Evolutionary conservation across 2,329 filamentous ascomycete genomes (phyloP).

Genomic region (Diaporthe destruens): DNA sequence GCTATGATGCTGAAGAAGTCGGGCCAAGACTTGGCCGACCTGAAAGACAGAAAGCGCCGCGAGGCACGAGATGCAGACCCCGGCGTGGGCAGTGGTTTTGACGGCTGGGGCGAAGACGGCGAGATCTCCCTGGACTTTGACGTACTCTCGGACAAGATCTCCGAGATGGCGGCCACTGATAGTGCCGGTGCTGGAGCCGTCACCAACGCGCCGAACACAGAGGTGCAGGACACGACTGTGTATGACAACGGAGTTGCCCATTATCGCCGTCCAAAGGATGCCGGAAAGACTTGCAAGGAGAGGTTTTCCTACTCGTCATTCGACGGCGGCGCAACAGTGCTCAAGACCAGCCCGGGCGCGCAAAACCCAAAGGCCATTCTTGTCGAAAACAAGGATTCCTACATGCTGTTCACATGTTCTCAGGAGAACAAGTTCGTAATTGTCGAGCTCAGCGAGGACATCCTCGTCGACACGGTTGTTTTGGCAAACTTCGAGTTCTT

Average conservation of each 20-base stretch:
- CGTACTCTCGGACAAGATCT: conserved; percentile 59
- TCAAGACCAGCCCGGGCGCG: conserved; percentile 88
- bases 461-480: conserved; percentile 94
- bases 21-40: conserved; percentile 77
- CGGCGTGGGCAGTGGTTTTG: conserved; percentile 74
- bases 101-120: conserved; percentile 86
- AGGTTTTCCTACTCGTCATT: conserved; percentile 98
- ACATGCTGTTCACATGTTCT: conserved; percentile 94
- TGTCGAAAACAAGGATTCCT: conserved; percentile 97
- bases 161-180: conserved; percentile 55
- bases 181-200: conserved; percentile 37
- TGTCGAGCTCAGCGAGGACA: conserved; percentile 89
- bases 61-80: conserved; percentile 62
- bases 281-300: conserved; percentile 97
- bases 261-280: conserved; percentile 84
- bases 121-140: conserved; percentile 79
- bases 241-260: conserved; percentile 64
- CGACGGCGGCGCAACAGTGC: conserved; percentile 91
- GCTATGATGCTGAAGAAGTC: conserved; percentile 88
- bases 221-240: conserved; percentile 57
- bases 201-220: conserved; percentile 42
- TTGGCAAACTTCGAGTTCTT: conserved; percentile 99
- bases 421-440: conserved; percentile 92
- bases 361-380: conserved; percentile 91
- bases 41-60: conserved; percentile 73